phyloP scores from a whole-genome alignment of 129 eudicot species.

The Saussurea involucrata region DNA sequence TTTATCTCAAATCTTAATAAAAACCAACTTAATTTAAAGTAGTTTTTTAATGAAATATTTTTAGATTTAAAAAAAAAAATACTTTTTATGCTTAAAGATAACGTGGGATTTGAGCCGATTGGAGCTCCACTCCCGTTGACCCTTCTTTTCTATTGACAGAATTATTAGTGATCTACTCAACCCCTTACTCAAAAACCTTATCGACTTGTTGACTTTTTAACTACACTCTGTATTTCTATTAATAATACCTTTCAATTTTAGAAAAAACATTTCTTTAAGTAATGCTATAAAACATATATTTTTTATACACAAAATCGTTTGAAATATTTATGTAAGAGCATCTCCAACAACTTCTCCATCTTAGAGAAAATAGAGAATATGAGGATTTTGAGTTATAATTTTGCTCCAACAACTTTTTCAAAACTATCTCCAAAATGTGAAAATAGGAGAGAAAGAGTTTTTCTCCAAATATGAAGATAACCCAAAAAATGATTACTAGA shows the following conservation, averaged over 20 bases:
- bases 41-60: too few relatives aligned
- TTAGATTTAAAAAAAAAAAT: too few relatives aligned
- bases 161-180: conserved; percentile 32
- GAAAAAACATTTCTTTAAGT: neutral
- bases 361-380: too few relatives aligned
- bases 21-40: too few relatives aligned
- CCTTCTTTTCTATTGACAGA: neutral
- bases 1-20: too few relatives aligned
- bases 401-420: too few relatives aligned
- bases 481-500: too few relatives aligned
- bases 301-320: neutral
- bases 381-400: too few relatives aligned
- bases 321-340: neutral
- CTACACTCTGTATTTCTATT: neutral
- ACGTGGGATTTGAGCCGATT: conserved; percentile 4
- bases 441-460: too few relatives aligned
- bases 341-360: too few relatives aligned
- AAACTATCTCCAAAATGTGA: too few relatives aligned
- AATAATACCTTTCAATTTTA: neutral
- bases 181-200: conserved; percentile 17
- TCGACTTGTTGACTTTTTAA: conserved; percentile 24
- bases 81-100: neutral
- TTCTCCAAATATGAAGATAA: too few relatives aligned
- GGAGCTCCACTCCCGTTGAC: conserved; percentile 34
- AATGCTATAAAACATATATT: neutral